phyloP scores from a whole-genome alignment of 2,329 filamentous ascomycete species.

The Penicillium sp. region DNA sequence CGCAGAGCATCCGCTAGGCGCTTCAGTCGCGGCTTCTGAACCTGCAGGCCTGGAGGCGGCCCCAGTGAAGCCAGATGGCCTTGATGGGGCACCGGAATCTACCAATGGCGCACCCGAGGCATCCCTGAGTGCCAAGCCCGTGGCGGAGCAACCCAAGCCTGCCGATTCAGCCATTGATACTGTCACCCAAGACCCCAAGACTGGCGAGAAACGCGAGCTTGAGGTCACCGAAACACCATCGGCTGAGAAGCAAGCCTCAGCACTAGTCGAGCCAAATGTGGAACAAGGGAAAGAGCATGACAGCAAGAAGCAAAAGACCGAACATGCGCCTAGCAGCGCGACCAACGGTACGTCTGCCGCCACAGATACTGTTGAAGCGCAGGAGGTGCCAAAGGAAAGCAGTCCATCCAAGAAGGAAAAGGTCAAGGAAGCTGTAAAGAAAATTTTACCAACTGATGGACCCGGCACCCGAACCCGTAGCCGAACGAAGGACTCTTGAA shows the following conservation, averaged over 20 bases:
- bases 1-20: constrained; percentile 2
- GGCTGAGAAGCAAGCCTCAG: not conserved
- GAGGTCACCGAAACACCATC: constrained; percentile 6
- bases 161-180: not conserved
- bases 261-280: constrained; percentile 9
- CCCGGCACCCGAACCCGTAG: constrained; percentile 37
- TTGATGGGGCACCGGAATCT: not conserved
- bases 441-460: constrained; percentile 25
- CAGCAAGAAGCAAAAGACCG: constrained; percentile 34
- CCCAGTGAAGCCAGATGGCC: constrained; percentile 3
- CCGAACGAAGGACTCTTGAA: constrained; percentile 28
- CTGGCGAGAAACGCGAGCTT: constrained; percentile 17
- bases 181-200: constrained; percentile 4
- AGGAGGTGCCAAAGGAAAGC: constrained; percentile 27
- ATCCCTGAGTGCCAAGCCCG: not conserved
- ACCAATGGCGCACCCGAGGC: not conserved
- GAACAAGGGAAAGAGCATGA: constrained; percentile 19
- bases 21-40: constrained; percentile 9
- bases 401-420: constrained; percentile 29
- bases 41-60: constrained; percentile 6
- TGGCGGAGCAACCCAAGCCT: not conserved
- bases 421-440: constrained; percentile 23
- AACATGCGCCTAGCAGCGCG: constrained; percentile 5
- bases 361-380: constrained; percentile 7
- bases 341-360: constrained; percentile 11